These are phyloP conservation scores for Cladosporium colombiae DNA, from an alignment of 2,329 filamentous ascomycete genomes.

Conservation along the genomic window DNA sequence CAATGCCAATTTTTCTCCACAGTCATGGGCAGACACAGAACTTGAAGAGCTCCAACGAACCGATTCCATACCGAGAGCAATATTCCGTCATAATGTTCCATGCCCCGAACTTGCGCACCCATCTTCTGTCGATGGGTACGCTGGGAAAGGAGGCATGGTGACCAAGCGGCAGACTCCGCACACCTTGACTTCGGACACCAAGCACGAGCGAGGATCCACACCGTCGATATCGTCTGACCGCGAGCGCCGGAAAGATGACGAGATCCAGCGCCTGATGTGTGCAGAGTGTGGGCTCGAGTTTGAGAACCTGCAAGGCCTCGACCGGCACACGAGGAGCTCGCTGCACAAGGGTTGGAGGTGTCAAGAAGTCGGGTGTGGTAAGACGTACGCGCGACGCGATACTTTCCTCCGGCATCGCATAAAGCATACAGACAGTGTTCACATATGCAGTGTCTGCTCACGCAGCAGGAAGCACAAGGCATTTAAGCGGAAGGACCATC, in stretches of 20 bases:
- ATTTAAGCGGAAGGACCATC: slow-evolving; percentile 12
- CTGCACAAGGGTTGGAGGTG: slow-evolving; percentile 13
- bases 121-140: background rate
- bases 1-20: background rate
- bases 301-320: background rate
- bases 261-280: background rate
- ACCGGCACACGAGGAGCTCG: background rate
- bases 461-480: background rate
- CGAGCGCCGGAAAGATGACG: background rate
- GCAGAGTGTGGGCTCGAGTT: background rate
- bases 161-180: background rate
- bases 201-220: background rate
- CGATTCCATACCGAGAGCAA: background rate
- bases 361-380: background rate
- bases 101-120: background rate
- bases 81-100: background rate
- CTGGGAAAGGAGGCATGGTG: background rate
- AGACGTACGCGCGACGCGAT: slow-evolving; percentile 3
- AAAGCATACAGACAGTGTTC: background rate
- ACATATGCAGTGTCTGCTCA: background rate
- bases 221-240: background rate
- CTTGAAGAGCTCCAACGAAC: background rate
- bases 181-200: background rate
- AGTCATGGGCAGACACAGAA: background rate
- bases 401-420: background rate